Evolutionary conservation across 139 green algal genomes (phyloP).

Genomic region (Closterium sp.): DNA sequence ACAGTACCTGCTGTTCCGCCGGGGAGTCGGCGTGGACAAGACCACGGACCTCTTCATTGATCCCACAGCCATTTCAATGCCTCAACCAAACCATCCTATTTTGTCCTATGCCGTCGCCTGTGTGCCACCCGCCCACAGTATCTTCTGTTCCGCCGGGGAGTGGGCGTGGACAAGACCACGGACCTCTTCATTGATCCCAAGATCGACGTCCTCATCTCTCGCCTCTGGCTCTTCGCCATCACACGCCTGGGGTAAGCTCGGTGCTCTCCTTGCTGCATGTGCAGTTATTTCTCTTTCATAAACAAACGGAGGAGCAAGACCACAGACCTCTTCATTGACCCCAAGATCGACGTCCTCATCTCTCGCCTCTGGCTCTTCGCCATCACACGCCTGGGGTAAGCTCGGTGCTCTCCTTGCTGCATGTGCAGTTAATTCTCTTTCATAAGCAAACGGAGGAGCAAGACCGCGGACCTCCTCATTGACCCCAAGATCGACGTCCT

Average conservation of each 20-base stretch:
- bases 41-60: slow-evolving; percentile 47
- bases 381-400: slow-evolving; percentile 19
- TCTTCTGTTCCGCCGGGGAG: too few relatives aligned
- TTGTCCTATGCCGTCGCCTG: too few relatives aligned
- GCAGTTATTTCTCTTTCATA: too few relatives aligned
- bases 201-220: slow-evolving; percentile 22
- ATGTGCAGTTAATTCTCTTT: too few relatives aligned
- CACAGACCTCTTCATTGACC: too few relatives aligned
- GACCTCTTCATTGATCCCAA: slow-evolving; percentile 6
- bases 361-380: slow-evolving; percentile 19
- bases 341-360: slow-evolving; percentile 33
- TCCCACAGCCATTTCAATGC: too few relatives aligned
- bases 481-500: slow-evolving; percentile 28
- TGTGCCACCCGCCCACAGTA: too few relatives aligned
- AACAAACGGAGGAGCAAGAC: too few relatives aligned
- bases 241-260: slow-evolving; percentile 4
- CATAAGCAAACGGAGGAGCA: too few relatives aligned
- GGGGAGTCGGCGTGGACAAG: slow-evolving; percentile 43
- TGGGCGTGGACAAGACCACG: slow-evolving; percentile 3
- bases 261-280: not conserved
- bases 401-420: not conserved
- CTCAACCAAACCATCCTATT: too few relatives aligned
- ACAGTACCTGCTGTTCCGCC: slow-evolving; percentile 46
- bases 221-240: slow-evolving; percentile 26
- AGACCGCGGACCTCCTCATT: not conserved